Conservation (phyloP, 768 basidiomycete species). For the Calocera cornea region DNA sequence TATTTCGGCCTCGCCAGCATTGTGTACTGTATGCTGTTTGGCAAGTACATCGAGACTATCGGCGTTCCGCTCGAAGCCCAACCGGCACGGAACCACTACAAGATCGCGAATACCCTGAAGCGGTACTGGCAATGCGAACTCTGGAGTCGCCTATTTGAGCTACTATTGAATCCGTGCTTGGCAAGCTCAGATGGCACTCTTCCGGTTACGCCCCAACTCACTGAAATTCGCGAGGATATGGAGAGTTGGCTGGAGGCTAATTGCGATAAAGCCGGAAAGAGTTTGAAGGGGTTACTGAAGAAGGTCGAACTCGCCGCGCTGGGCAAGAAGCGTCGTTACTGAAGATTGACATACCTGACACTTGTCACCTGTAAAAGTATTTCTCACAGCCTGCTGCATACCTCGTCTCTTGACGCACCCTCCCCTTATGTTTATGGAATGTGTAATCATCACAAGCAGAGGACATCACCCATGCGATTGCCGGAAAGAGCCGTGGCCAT, state of each 20-base stretch:
- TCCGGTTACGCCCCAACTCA: constrained; percentile 61
- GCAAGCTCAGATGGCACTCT: constrained; percentile 44
- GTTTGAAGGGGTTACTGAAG: constrained; percentile 67
- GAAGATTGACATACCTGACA: neutral
- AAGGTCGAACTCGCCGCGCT: constrained; percentile 41
- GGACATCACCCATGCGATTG: constrained; percentile 5
- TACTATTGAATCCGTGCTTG: constrained; percentile 68
- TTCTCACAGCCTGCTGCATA: neutral
- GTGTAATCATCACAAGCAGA: constrained; percentile 22
- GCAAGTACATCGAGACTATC: constrained; percentile 80
- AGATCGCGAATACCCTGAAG: constrained; percentile 66
- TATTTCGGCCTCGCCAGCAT: constrained; percentile 94
- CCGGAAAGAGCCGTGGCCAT: neutral
- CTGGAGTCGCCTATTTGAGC: constrained; percentile 73
- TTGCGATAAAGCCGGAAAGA: constrained; percentile 38
- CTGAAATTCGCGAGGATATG: constrained; percentile 58
- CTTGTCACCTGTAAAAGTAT: neutral
- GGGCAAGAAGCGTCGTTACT: neutral
- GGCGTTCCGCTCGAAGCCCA: constrained; percentile 12
- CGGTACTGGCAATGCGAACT: constrained; percentile 89
- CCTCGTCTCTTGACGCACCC: neutral
- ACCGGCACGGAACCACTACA: constrained; percentile 31
- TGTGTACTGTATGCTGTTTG: constrained; percentile 90
- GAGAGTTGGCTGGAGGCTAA: constrained; percentile 76
- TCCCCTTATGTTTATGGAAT: neutral